Evolutionary conservation across 2,329 filamentous ascomycete genomes (phyloP).

Genomic region (Colletotrichum sp.): DNA sequence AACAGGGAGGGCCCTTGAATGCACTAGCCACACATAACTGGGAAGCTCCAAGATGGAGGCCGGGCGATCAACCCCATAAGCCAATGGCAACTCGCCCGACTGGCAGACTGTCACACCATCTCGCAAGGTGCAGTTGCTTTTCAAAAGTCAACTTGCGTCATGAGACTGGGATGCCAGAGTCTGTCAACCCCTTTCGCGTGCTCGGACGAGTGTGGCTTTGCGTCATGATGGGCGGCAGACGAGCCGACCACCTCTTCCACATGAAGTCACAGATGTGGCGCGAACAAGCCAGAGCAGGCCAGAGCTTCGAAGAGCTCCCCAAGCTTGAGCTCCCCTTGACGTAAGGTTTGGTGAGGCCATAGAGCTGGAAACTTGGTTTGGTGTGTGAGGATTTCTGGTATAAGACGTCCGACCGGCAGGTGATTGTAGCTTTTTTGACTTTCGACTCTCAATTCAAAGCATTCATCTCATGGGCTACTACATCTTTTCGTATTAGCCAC

Average conservation of each 20-base stretch:
- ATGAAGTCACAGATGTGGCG: conserved; percentile 24
- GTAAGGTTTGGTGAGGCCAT: conserved; percentile 6
- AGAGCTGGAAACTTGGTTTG: conserved; percentile 23
- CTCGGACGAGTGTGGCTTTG: conserved; percentile 25
- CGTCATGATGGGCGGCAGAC: conserved; percentile 21
- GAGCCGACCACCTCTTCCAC: not conserved
- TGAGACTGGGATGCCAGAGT: conserved; percentile 12
- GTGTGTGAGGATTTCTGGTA: conserved; percentile 11
- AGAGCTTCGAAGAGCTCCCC: conserved; percentile 12
- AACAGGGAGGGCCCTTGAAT: conserved; percentile 14
- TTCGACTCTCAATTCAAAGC: conserved; percentile 12
- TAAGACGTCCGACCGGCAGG: conserved; percentile 19
- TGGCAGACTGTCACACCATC: conserved; percentile 20
- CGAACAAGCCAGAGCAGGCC: conserved; percentile 17
- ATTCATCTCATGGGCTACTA: conserved; percentile 12
- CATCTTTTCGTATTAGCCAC: conserved; percentile 9
- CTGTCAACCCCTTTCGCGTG: conserved; percentile 5
- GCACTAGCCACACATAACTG: conserved; percentile 18
- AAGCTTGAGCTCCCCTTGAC: conserved; percentile 20
- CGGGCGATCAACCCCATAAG: conserved; percentile 36
- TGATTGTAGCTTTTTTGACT: not conserved
- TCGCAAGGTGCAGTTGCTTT: conserved; percentile 8
- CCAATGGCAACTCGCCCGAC: conserved; percentile 15
- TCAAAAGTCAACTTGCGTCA: conserved; percentile 21
- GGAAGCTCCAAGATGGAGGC: conserved; percentile 10